Evolutionary conservation across 495 filamentous ascomycete species (phyloP).

Genomic region (Aspergillus sclerotioniger): DNA sequence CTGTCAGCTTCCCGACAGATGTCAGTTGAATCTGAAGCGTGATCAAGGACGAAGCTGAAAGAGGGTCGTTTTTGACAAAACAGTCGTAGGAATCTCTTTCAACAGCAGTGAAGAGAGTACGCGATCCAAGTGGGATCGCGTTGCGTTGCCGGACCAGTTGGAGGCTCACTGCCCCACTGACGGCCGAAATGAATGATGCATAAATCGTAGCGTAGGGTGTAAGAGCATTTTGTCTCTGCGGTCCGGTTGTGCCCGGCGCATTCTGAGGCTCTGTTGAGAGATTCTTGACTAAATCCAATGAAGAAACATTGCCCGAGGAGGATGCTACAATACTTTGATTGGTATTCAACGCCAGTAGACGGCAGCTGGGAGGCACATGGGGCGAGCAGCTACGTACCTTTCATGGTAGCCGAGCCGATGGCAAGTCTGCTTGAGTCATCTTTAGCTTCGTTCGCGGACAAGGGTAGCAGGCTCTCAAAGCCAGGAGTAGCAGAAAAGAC

Average conservation of each 20-base stretch:
- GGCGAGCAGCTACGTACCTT: constrained; percentile 30
- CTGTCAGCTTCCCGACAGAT: constrained; percentile 35
- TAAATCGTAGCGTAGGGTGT: constrained; percentile 40
- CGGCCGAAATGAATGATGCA: constrained; percentile 43
- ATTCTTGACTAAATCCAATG: constrained; percentile 38
- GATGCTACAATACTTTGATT: constrained; percentile 31
- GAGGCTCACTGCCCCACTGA: constrained; percentile 41
- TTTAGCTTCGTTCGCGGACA: constrained; percentile 28
- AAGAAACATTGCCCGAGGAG: constrained; percentile 39
- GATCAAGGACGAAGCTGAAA: constrained; percentile 34
- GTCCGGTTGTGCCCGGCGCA: constrained; percentile 15
- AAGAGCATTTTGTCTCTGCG: constrained; percentile 32
- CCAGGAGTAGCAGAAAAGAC: constrained; percentile 43
- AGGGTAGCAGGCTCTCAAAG: constrained; percentile 37
- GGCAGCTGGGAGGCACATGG: neutral
- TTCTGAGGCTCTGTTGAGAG: constrained; percentile 36
- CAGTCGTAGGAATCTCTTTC: constrained; percentile 33
- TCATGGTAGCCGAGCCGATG: constrained; percentile 36
- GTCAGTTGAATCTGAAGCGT: constrained; percentile 43
- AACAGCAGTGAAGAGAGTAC: constrained; percentile 43
- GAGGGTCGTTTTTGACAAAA: constrained; percentile 29
- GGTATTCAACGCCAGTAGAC: neutral
- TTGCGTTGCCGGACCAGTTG: constrained; percentile 37
- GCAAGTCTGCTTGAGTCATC: constrained; percentile 34
- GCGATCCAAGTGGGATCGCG: constrained; percentile 45